phyloP scores from a whole-genome alignment of 2,329 filamentous ascomycete genomes.

The Trichophaea hybrida region DNA sequence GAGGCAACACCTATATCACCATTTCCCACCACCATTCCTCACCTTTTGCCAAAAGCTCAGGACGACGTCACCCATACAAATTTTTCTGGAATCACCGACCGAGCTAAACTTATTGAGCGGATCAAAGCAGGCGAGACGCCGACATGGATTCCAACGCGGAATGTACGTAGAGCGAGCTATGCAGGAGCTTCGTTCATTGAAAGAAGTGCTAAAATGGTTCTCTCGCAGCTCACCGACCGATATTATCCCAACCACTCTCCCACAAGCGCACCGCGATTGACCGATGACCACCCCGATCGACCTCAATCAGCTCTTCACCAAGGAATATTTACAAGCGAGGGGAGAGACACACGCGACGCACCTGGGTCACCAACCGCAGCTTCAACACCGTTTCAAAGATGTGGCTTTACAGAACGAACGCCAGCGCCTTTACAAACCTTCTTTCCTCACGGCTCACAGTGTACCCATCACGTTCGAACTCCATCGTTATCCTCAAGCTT shows the following conservation, averaged over 20 bases:
- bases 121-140: conserved; percentile 68
- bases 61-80: not conserved
- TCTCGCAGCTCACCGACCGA: conserved; percentile 35
- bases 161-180: not conserved
- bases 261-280: conserved; percentile 26
- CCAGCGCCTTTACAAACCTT: conserved; percentile 22
- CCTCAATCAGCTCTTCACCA: conserved; percentile 63
- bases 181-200: conserved; percentile 15
- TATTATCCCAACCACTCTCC: conserved; percentile 34
- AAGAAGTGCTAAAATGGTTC: conserved; percentile 29
- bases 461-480: conserved; percentile 36
- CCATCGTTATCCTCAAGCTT: conserved; percentile 68
- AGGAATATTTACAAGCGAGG: conserved; percentile 47
- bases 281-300: conserved; percentile 39
- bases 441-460: conserved; percentile 7
- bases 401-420: not conserved
- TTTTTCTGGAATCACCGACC: conserved; percentile 26
- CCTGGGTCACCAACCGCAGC: conserved; percentile 43
- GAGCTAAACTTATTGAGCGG: conserved; percentile 67
- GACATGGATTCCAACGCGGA: conserved; percentile 49
- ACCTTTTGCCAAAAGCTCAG: not conserved
- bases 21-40: not conserved
- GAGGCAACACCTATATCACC: not conserved
- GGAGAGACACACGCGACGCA: conserved; percentile 26
- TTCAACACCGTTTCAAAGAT: not conserved